Percentiles rank a stretch among this genome's conserved stretches.
Evolutionary conservation across 257 asterid species (phyloP).

Genomic region (Capsicum baccatum): DNA sequence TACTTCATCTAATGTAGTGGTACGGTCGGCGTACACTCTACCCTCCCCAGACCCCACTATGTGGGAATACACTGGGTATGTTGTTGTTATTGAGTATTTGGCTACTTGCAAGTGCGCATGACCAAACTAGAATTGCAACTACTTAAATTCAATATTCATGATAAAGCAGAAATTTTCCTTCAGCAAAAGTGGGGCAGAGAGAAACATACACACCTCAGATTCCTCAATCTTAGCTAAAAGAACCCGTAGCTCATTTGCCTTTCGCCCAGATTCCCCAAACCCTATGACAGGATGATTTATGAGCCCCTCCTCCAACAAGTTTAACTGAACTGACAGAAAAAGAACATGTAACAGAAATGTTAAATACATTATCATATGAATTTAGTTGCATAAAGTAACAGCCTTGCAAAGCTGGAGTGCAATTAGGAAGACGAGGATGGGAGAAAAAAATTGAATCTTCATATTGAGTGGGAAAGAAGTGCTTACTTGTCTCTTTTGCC

Average conservation of each 20-base stretch:
- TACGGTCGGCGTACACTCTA: too few relatives aligned
- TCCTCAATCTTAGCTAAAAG: slow-evolving; percentile 95
- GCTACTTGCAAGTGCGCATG: neutral
- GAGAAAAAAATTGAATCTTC: neutral
- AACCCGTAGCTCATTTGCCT: slow-evolving; percentile 79
- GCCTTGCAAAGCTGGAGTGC: neutral
- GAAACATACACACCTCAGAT: slow-evolving; percentile 73
- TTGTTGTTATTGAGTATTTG: neutral
- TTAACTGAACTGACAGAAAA: slow-evolving; percentile 95
- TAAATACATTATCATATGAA: neutral
- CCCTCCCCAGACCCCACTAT: too few relatives aligned
- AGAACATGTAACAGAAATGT: slow-evolving; percentile 36
- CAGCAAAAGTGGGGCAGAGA: neutral
- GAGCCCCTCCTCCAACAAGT: slow-evolving; percentile 98
- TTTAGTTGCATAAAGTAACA: slow-evolving; percentile 12
- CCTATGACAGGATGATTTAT: slow-evolving; percentile 89
- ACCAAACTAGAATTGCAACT: neutral
- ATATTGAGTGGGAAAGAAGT: slow-evolving; percentile 37
- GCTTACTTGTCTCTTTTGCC: slow-evolving; percentile 99
- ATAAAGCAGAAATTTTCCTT: neutral
- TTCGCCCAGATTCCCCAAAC: slow-evolving; percentile 95
- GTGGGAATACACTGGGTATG: too few relatives aligned
- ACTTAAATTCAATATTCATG: neutral
- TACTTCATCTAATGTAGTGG: too few relatives aligned
- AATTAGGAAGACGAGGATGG: slow-evolving; percentile 23